Evolutionary conservation across 352 stramenopile species (phyloP), one percentile per base, ranked within the genome.

Genomic region (Globisporangium camurandrum): DNA sequence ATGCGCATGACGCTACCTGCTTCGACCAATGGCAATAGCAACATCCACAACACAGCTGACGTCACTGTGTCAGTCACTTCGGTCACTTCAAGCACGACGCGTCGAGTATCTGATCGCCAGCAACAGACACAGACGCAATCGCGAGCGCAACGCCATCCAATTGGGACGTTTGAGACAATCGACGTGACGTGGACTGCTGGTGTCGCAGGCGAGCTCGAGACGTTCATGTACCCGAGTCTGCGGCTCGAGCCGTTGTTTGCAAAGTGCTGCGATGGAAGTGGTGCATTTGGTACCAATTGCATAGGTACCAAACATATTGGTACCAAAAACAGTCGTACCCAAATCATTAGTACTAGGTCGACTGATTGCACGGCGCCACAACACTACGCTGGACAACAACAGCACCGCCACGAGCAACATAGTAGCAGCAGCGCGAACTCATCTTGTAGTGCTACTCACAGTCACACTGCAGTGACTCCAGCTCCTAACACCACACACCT

Each of bases 201-300:
- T 0, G 71, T 87, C 28, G 64, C 76, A 3, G 72, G 73, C 24
- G 57, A 85, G 49, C 66, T 87, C 4, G 75, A 85, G 31, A 75
- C 74, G 46, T 85, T 87, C 63, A 85, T 87, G 75, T 87, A 85
- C 47, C 75, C 75, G 6, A 85, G 72, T 61, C 55, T 87, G 23
- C 62, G 71, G 0, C 61, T 87, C 17, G 75, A 87, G 33, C 49
- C 52, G 1, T 20, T 84, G 22, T 87, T 84, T 36, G 24, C 57
- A 4, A 24, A 50, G 30, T 51, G 3, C 37, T 39, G 3, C 34
- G 17, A 39, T 1, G 48, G 17, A 14, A 47, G 27, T 2, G 12
- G 12, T 7, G 4, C 1, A 3, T 7, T 31, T 11, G 22, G 20
- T 24, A 28, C 3, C 5, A 31, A 12, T 16, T 30, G 40, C 23